A percentile compares a stretch with the other conserved stretches of the same genome.
Conservation (phyloP, 1,139 yeast genomes). For the Blastobotrys persicus region DNA sequence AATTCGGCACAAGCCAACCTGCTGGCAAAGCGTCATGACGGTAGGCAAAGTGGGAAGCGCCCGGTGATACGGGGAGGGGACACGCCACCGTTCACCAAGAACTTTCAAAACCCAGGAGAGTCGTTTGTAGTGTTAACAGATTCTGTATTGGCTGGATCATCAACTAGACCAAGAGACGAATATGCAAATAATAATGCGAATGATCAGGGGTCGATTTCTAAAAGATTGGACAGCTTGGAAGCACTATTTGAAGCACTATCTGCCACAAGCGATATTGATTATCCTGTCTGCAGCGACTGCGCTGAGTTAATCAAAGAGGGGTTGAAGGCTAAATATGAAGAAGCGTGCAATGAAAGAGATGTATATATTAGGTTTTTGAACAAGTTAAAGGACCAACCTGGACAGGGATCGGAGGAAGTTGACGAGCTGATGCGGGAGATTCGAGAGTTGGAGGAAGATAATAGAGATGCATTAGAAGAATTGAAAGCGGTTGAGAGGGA, state of each 20-base stretch:
- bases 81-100: background rate
- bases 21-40: slow-evolving; percentile 28
- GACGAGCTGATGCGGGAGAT: slow-evolving; percentile 45
- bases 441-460: slow-evolving; percentile 32
- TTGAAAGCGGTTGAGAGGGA: slow-evolving; percentile 38
- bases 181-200: slow-evolving; percentile 11
- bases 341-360: slow-evolving; percentile 74
- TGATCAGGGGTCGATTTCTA: slow-evolving; percentile 38
- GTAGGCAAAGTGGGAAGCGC: background rate
- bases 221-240: slow-evolving; percentile 49
- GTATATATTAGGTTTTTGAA: slow-evolving; percentile 69
- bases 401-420: slow-evolving; percentile 46
- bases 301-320: slow-evolving; percentile 65
- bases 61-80: background rate
- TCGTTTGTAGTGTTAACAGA: slow-evolving; percentile 46
- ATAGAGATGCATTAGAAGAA: slow-evolving; percentile 31
- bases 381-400: slow-evolving; percentile 58
- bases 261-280: slow-evolving; percentile 73
- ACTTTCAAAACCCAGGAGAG: slow-evolving; percentile 31
- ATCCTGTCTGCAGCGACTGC: slow-evolving; percentile 88
- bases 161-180: slow-evolving; percentile 5
- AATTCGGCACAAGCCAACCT: slow-evolving; percentile 54
- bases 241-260: slow-evolving; percentile 64
- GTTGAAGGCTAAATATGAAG: slow-evolving; percentile 69
- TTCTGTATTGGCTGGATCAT: slow-evolving; percentile 23